Conservation (phyloP, 129 eudicot genomes). For the Pseudognaphalium luteoalbum region DNA sequence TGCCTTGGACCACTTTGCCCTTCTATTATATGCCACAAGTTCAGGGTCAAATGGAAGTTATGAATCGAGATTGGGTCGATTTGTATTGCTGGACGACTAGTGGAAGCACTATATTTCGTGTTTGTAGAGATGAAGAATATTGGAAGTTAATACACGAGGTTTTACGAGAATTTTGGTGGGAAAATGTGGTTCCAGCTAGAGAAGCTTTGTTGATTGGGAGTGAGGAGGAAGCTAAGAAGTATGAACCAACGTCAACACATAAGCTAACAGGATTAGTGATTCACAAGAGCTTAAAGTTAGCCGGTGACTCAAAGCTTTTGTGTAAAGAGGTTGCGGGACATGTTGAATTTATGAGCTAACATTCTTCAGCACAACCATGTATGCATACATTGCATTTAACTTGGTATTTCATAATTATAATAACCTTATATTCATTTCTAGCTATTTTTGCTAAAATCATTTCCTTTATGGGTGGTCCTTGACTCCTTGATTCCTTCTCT, state of each 20-base stretch:
- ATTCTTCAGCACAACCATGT: neutral
- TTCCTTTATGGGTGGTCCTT: neutral
- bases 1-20: conserved; percentile 83
- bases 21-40: conserved; percentile 97
- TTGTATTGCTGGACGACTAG: conserved; percentile 90
- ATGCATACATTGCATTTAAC: neutral
- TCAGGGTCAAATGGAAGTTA: conserved; percentile 98
- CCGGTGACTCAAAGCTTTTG: conserved; percentile 65
- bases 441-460: neutral
- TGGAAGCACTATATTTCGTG: conserved; percentile 88
- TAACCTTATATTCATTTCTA: neutral
- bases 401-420: neutral
- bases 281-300: conserved; percentile 61
- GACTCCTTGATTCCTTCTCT: neutral
- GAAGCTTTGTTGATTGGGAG: conserved; percentile 62
- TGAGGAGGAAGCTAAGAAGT: conserved; percentile 66
- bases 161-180: conserved; percentile 96
- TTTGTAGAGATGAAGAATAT: conserved; percentile 64
- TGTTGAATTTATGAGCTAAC: conserved; percentile 48
- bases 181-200: conserved; percentile 77
- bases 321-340: conserved; percentile 67
- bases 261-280: conserved; percentile 66
- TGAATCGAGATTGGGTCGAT: conserved; percentile 96
- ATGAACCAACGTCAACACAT: conserved; percentile 63
- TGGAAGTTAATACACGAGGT: conserved; percentile 75